A percentile compares a stretch with the other conserved stretches of the same genome.
phyloP scores from a whole-genome alignment of 805 yeast genomes.

The Candida tallmaniae region DNA sequence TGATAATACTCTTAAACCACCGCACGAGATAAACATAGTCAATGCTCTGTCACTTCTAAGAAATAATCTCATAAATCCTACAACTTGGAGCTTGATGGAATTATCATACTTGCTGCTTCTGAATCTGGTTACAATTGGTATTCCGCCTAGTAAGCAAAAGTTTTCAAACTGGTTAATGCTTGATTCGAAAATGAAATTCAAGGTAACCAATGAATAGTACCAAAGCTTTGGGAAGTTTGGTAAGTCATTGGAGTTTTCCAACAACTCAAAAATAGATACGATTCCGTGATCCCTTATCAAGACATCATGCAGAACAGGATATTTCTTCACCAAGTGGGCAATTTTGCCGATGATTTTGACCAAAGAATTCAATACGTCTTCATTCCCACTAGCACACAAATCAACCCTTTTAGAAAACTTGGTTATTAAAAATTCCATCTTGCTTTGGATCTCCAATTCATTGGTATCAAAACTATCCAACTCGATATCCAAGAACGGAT shows the following conservation, averaged over 20 bases:
- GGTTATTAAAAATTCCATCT: constrained; percentile 33
- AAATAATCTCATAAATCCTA: constrained; percentile 28
- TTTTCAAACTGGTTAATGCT: constrained; percentile 33
- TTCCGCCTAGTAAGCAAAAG: constrained; percentile 41
- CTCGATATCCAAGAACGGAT: constrained; percentile 37
- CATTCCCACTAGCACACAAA: constrained; percentile 23
- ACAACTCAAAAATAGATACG: constrained; percentile 32
- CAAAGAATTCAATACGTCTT: constrained; percentile 24
- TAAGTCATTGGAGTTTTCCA: constrained; percentile 31
- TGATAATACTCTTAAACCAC: constrained; percentile 41
- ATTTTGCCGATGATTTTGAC: constrained; percentile 35
- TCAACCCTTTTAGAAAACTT: constrained; percentile 31
- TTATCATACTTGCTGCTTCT: constrained; percentile 25
- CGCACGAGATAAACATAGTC: constrained; percentile 40
- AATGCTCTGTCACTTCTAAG: constrained; percentile 31
- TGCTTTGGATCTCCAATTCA: constrained; percentile 37
- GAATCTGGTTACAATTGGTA: constrained; percentile 37
- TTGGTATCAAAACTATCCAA: constrained; percentile 36
- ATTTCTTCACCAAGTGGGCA: constrained; percentile 34
- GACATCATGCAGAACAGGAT: constrained; percentile 35
- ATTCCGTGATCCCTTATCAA: constrained; percentile 41
- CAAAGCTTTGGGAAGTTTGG: constrained; percentile 31
- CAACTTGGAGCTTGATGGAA: constrained; percentile 34
- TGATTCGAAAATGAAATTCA: constrained; percentile 30
- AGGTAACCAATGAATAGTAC: constrained; percentile 31